These are phyloP conservation scores for Bremia lactucae DNA, from an alignment of 352 stramenopile genomes.

Conservation along the genomic window DNA sequence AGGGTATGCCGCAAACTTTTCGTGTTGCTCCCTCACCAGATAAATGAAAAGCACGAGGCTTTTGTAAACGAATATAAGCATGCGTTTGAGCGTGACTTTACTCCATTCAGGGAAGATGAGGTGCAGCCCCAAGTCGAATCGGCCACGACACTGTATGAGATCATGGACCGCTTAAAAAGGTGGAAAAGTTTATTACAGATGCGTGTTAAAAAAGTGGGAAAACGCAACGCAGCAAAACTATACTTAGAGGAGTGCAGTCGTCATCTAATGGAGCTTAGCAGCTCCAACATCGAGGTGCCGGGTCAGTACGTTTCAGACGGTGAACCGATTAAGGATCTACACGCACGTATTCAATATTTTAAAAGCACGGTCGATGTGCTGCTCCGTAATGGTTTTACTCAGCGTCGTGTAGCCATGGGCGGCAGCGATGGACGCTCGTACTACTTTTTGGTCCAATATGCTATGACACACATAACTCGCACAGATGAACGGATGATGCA, in stretches of 20 bases:
- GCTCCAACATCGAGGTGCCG: conserved; percentile 84
- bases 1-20: conserved; percentile 92
- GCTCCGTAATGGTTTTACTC: conserved; percentile 82
- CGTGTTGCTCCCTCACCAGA: conserved; percentile 61
- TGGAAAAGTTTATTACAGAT: conserved; percentile 86
- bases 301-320: conserved; percentile 87
- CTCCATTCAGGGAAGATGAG: conserved; percentile 22
- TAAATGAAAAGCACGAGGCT: conserved; percentile 79
- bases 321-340: conserved; percentile 87
- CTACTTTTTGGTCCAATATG: conserved; percentile 89
- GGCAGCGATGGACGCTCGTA: conserved; percentile 84
- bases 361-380: conserved; percentile 80
- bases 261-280: conserved; percentile 82
- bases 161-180: conserved; percentile 85
- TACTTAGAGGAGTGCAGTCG: conserved; percentile 84
- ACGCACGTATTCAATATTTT: conserved; percentile 86
- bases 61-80: conserved; percentile 85
- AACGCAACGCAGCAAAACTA: conserved; percentile 56
- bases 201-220: conserved; percentile 66
- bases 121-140: conserved; percentile 12
- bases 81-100: conserved; percentile 82
- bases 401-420: conserved; percentile 84
- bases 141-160: conserved; percentile 59
- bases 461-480: conserved; percentile 88
- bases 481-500: conserved; percentile 92